Base-by-base conservation (phyloP, 257 asterid species). In the Leonotis leonurus region DNA sequence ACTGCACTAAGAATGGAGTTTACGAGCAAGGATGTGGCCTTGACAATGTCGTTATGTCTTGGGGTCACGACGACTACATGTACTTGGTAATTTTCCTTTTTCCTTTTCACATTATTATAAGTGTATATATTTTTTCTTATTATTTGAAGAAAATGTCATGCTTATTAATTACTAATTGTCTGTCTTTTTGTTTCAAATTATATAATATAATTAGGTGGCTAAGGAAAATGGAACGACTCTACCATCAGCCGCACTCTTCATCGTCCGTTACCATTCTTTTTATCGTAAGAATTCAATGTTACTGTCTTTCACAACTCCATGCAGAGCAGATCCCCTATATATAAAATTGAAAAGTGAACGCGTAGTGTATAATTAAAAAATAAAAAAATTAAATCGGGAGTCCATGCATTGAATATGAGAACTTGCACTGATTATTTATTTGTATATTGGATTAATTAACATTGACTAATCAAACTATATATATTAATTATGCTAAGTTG, bases 41-140 rank as follows among this genome's bases (percentile, higher is more conserved):
- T 0, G 78, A 81, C 21, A 75, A 81, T 1, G 80, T 81, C 13
- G 67, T 69, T 13, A 81, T 81, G 84, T 75, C 83, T 8, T 81
- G 80, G 80, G 87, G 84, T 1, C 87, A 81, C 41, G 87, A 78
- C 45, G 83, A 81, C 63, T 78, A 78, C 57, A 78, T 81, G 87
- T 81, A 72, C 63, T 59, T 81, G 81, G 87, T 80, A 74, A 59
- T 44, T 41, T 41, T 44, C 22, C 13, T 3, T 39, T n/a, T 29
- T 6, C 6, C 13, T 13, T 41, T 41, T 5, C 13, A n/a, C n/a
- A n/a, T 40, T 39, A 1, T 20, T 7, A 5, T 4, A 14, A 4
- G 5, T 40, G 2, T 40, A 13, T 6, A 3, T 13, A 37, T 16
- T 5, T 43, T 16, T 44, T 44, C 12, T 1, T 44, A 43, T 43